Evolutionary conservation across 2,329 filamentous ascomycete species (phyloP), one percentile per base, ranked within the genome.

Genomic region (Bipolaris zeicola): DNA sequence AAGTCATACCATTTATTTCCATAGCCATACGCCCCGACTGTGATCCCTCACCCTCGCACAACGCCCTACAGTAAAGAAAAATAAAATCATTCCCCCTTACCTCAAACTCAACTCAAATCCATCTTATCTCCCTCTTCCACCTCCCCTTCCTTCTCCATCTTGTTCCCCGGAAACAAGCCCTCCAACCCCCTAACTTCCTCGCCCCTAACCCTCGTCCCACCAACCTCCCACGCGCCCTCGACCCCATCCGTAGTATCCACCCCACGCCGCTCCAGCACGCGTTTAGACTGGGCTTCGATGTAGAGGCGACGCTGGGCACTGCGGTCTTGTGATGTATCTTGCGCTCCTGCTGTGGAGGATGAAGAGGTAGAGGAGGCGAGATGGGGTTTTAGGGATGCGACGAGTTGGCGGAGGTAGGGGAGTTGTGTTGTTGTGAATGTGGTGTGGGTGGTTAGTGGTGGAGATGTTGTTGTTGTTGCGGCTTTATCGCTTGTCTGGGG

Each of bases 381-480:
- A 57, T 88, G 86, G 0, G 90, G 87, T 59, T 87, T 81, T 34
- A 96, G 79, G 11, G 84, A 82, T 8, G 85, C 81, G 46, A 96
- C 80, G 6, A 96, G 81, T 6, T 86, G 80, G 56, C 90, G 87
- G 43, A 99, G 81, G 0, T 91, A 87, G 26, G 92, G 91, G 18
- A 97, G 81, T 72, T 98, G 94, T 2, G 89, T 90, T 18, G 96
- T 82, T 0, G 91, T 87, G 74, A 97, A 96, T 14, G 86, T 83
- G 0, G 89, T 85, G 16, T 90, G 91, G 3, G 90, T 91, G 10
- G 85, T 83, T 26, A 92, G 80, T 67, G 18, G 62, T 53, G n/a
- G 41, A 84, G 4, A 80, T 79, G 51, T 65, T 50, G 59, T 65
- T 50, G 59, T 65, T 50, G 59, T 34, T 11, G 65, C 75, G 66